Percentiles rank a stretch among this genome's conserved stretches.
Evolutionary conservation across 352 stramenopile genomes (phyloP).

Genomic region (Pythium utonaiense): DNA sequence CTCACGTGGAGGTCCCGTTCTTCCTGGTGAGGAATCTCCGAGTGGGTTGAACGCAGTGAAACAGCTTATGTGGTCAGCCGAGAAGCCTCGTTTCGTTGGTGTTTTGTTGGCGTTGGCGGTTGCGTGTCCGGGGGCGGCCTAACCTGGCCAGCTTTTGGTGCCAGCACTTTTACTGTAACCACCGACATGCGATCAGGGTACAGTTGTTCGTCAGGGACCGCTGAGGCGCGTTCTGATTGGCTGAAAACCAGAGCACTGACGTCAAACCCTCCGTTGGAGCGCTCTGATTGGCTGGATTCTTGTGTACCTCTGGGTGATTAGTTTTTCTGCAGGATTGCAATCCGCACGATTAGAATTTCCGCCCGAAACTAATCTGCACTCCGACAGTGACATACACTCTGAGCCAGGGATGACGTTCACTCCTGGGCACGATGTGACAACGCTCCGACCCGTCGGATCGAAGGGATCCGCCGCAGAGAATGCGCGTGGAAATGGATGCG

Average conservation of each 20-base stretch:
- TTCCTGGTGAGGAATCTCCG: not conserved
- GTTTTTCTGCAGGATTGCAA: not conserved
- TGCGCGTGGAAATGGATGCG: not conserved
- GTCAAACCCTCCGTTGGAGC: not conserved
- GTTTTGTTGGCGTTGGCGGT: not conserved
- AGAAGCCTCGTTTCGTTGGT: not conserved
- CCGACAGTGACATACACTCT: not conserved
- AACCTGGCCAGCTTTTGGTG: no score
- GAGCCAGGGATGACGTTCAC: no score
- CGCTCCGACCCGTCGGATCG: no score
- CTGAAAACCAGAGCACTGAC: not conserved
- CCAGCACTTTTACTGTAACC: not conserved
- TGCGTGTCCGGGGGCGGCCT: not conserved
- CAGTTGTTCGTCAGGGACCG: not conserved
- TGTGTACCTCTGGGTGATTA: not conserved
- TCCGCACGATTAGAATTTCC: no score
- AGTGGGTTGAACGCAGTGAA: no score
- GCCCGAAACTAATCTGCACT: no score
- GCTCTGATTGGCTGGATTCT: not conserved
- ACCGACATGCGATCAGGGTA: not conserved
- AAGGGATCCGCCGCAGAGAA: not conserved
- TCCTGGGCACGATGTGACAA: not conserved
- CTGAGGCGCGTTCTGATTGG: conserved; percentile 1
- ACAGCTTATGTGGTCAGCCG: no score
- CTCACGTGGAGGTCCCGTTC: no score